These are phyloP conservation scores for Trichoderma semiorbis DNA, from an alignment of 2,329 filamentous ascomycete species.

Conservation along the genomic window DNA sequence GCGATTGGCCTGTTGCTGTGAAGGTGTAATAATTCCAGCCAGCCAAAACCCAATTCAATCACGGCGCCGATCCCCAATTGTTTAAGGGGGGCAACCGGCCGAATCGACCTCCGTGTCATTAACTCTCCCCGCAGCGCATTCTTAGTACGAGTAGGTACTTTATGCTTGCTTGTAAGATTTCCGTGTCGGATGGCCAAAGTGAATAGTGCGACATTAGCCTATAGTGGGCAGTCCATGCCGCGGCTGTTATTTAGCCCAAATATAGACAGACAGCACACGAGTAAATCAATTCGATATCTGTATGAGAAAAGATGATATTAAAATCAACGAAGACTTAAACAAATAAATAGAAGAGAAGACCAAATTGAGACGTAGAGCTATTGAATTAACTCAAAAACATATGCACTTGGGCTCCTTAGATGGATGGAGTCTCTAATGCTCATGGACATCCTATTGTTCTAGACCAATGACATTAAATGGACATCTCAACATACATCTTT, in stretches of 20 bases:
- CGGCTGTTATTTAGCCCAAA: neutral
- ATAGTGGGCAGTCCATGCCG: neutral
- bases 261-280: neutral
- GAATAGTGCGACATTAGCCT: neutral
- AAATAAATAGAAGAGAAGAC: neutral
- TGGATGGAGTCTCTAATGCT: neutral
- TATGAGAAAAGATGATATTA: no score
- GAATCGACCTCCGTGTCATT: neutral
- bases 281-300: neutral
- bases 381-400: neutral
- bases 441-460: neutral
- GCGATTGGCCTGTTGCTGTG: neutral
- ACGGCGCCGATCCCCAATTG: neutral
- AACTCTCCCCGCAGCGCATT: neutral
- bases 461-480: neutral
- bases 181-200: neutral
- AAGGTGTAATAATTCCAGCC: neutral
- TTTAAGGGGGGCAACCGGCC: neutral
- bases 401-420: neutral
- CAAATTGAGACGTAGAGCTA: neutral
- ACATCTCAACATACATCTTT: neutral
- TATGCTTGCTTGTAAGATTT: neutral
- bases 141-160: neutral
- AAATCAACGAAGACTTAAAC: neutral
- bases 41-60: neutral